These are phyloP conservation scores for Amanita pseudoporphyria DNA, from an alignment of 768 basidiomycete species.

Conservation along the genomic window DNA sequence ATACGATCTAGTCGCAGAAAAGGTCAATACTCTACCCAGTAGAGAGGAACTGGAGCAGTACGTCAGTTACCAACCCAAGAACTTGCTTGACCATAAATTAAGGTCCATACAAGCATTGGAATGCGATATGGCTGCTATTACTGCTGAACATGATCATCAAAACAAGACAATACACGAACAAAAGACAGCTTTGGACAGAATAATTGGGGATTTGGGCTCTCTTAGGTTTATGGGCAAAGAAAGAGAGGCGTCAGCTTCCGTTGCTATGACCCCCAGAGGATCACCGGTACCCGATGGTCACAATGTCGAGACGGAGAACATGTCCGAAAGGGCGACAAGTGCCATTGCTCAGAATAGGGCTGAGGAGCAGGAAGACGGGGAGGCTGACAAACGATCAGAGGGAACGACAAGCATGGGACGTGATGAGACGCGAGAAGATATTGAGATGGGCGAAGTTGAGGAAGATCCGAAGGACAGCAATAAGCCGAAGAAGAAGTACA, in stretches of 20 bases:
- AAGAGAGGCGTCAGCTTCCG: conserved; percentile 35
- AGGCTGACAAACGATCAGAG: conserved; percentile 25
- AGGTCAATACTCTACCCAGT: conserved; percentile 67
- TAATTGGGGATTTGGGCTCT: conserved; percentile 51
- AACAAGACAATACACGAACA: conserved; percentile 56
- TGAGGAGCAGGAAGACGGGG: conserved; percentile 26
- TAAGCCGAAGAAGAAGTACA: conserved; percentile 42
- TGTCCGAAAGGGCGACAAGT: conserved; percentile 12
- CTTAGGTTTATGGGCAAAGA: conserved; percentile 67
- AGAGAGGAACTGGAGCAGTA: conserved; percentile 72
- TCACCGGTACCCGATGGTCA: conserved; percentile 37
- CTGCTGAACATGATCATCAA: conserved; percentile 66
- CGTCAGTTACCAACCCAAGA: conserved; percentile 19
- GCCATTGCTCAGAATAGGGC: conserved; percentile 25
- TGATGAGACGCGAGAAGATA: conserved; percentile 42
- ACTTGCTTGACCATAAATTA: neutral
- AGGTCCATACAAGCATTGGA: conserved; percentile 65
- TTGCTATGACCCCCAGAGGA: conserved; percentile 31
- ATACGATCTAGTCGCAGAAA: conserved; percentile 78
- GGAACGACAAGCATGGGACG: conserved; percentile 1
- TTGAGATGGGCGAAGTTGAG: conserved; percentile 89
- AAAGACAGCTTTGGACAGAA: conserved; percentile 54
- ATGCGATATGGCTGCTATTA: conserved; percentile 71
- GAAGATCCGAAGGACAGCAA: conserved; percentile 47
- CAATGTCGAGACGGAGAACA: conserved; percentile 12